Evolutionary conservation across 257 asterid genomes (phyloP), one percentile per base, ranked within the genome.

Genomic region (Solanum ossicruentum): DNA sequence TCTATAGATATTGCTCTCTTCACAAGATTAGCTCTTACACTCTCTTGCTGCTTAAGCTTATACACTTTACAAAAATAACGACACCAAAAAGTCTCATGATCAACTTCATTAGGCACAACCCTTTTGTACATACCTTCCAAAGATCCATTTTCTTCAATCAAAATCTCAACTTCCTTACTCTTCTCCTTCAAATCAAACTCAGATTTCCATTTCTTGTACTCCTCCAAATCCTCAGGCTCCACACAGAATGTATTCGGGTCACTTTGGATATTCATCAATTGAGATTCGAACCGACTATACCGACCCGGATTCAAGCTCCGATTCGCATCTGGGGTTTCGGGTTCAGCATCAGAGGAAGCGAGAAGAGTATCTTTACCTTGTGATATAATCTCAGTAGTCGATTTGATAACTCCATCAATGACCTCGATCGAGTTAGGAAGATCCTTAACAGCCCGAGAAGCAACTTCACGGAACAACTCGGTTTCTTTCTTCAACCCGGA

Each of bases 371-470:
- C 98, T 69, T 89, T 91, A 8, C 92, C 90, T 10, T 88, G 93
- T 5, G 96, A 86, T 72, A 95, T 94, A 60, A 95, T 93, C 70
- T 90, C 98, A 3, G 93, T 95, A 57, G 97, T 94, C 32, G 99
- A 93, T 86, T 93, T 94, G 84, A 94, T 82, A 39, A 93, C 93
- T 3, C 93, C 94, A 13, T 92, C 92, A 17, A 90, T 79, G 10
- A 93, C 96, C 88, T 95, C 98, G 84, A 95, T 84, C 80, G 98
- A 92, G n/a, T 98, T 92, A n/a, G 99, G 99, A 65, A 96, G 94
- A 60, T 94, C 98, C 91, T 92, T 93, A 87, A 93, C 98, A 54
- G 98, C 98, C n/a, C 95, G 96, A 90, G 88, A 90, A 6, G 99
- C 98, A 0, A 88, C 92, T 78, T 94, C 99, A 13, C 97, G 94